These are phyloP conservation scores for Litchi chinensis DNA, from an alignment of 345 rosid species.

Conservation along the genomic window DNA sequence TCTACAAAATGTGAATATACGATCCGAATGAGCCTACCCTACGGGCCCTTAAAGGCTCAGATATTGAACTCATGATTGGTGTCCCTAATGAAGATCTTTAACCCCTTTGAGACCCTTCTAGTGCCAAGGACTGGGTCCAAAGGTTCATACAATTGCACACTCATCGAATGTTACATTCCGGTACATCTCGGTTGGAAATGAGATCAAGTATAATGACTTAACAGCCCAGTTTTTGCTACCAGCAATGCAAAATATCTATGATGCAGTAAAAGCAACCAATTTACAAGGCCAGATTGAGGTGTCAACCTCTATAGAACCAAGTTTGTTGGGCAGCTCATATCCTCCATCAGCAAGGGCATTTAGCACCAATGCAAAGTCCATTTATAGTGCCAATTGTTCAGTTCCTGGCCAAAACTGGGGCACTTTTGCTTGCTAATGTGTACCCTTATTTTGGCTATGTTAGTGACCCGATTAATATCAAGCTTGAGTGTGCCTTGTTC, in stretches of 20 bases:
- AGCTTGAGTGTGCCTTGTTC: constrained; percentile 31
- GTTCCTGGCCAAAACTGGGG: constrained; percentile 20
- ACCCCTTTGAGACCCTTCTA: constrained; percentile 25
- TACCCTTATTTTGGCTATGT: constrained; percentile 36
- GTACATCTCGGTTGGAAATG: constrained; percentile 60
- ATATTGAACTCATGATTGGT: constrained; percentile 38
- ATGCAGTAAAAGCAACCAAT: constrained; percentile 24
- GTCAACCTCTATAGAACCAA: constrained; percentile 36
- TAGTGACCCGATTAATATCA: background rate
- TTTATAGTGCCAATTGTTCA: constrained; percentile 16
- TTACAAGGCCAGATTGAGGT: constrained; percentile 35
- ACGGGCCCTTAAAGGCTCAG: constrained; percentile 42
- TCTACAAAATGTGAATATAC: constrained; percentile 42
- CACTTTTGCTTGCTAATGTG: constrained; percentile 38
- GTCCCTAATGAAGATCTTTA: constrained; percentile 38
- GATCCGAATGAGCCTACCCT: constrained; percentile 42
- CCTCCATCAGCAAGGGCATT: constrained; percentile 42
- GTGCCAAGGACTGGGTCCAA: constrained; percentile 39
- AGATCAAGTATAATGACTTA: constrained; percentile 32
- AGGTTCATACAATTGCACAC: constrained; percentile 30
- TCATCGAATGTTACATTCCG: constrained; percentile 39
- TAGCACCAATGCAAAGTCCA: constrained; percentile 4
- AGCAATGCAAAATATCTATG: constrained; percentile 34
- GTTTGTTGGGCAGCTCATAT: constrained; percentile 13
- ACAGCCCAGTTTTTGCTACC: constrained; percentile 24